Conservation (phyloP, 1,284 basidiomycete genomes). For the Irpex sp. region DNA sequence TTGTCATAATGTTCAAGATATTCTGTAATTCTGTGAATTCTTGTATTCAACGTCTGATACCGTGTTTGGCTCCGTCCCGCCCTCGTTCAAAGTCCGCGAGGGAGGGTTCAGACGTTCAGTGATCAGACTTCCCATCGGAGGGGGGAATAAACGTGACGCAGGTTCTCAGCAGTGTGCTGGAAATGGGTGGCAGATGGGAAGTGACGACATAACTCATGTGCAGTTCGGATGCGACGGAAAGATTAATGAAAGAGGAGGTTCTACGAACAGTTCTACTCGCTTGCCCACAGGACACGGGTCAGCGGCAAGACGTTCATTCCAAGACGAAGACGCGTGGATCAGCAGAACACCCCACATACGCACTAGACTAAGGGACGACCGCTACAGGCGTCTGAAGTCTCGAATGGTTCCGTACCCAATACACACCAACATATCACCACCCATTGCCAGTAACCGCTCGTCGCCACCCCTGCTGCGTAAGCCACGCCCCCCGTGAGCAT, state of each 20-base stretch:
- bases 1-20: background rate
- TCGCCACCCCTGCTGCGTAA: background rate
- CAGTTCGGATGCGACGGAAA: constrained; percentile 3
- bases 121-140: background rate
- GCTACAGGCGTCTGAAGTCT: background rate
- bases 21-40: background rate
- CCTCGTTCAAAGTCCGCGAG: background rate
- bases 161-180: background rate
- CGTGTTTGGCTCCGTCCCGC: background rate
- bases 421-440: background rate
- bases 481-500: background rate
- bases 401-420: background rate
- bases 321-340: constrained; percentile 12
- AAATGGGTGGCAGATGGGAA: background rate
- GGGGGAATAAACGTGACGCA: background rate
- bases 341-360: constrained; percentile 5
- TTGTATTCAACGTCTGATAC: background rate
- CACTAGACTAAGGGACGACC: constrained; percentile 11
- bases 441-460: background rate
- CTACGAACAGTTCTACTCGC: constrained; percentile 15
- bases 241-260: constrained; percentile 10
- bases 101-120: background rate
- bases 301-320: constrained; percentile 9
- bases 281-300: constrained; percentile 6
- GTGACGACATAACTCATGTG: constrained; percentile 10